Base-by-base conservation (phyloP, 495 filamentous ascomycete species). In the Glonium stellatum region DNA sequence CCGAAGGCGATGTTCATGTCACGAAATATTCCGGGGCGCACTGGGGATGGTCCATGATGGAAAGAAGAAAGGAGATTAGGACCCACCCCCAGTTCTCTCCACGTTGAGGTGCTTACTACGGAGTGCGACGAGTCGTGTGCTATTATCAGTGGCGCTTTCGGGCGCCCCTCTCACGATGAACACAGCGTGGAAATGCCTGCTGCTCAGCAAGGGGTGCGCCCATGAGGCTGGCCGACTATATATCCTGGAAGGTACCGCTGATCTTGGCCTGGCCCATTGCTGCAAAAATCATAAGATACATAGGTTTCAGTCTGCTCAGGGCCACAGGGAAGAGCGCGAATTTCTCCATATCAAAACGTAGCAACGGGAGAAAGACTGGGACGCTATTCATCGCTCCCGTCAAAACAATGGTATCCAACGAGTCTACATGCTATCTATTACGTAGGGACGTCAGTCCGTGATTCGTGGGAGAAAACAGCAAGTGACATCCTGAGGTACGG, bases 111-210 rank as follows among this genome's bases (percentile, higher is more conserved):
- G 48, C 48, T 51, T 23, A 51, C 48, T 51, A 51, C 18, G 13
- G 31, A 53, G 57, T 8, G 41, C 50, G 42, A 18, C 47, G 49
- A 41, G 52, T 46, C 58, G 51, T 54, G 52, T 60, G 58, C 57
- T 59, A 41, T 23, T 31, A n/a, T n/a, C n/a, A n/a, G n/a, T n/a
- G 27, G 27, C 27, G 27, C 27, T 3, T 31, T 31, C 27, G 27
- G 27, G 27, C 27, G 6, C 3, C 25, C 42, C 22, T 25, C 56
- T 49, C 27, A 27, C 25, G 23, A 44, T 44, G 48, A 18, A 22
- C 19, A 23, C 48, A 25, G n/a, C 48, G 48, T 51, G 48, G 48
- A 51, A 31, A 31, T 22, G 48, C 25, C 25, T 51, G 18, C 19
- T 23, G 48, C 48, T 27, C 23, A 23, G 48, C 48, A 51, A 25